These are phyloP conservation scores for Suhomyces kilbournensis DNA, from an alignment of 805 yeast species.

Conservation along the genomic window DNA sequence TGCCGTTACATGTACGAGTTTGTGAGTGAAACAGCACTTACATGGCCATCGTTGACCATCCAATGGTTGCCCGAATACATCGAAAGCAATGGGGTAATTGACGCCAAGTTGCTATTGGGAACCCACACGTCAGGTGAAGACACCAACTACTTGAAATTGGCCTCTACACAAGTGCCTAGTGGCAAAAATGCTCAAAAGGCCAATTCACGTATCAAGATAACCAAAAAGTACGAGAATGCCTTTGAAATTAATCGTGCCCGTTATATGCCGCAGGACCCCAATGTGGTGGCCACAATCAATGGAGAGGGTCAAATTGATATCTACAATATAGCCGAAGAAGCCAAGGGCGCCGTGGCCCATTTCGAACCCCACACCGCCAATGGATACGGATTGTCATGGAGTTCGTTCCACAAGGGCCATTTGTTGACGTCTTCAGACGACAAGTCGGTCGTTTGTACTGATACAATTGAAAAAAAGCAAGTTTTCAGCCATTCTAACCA, in stretches of 20 bases:
- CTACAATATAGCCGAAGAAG: conserved; percentile 39
- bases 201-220: conserved; percentile 57
- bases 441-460: conserved; percentile 60
- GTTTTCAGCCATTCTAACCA: conserved; percentile 32
- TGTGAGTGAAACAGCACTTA: conserved; percentile 72
- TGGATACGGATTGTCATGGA: conserved; percentile 78
- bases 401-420: conserved; percentile 43
- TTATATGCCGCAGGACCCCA: conserved; percentile 59
- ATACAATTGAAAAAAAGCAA: conserved; percentile 19
- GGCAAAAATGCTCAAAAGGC: conserved; percentile 26
- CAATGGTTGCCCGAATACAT: conserved; percentile 64
- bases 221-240: conserved; percentile 57
- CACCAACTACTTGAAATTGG: conserved; percentile 62
- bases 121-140: conserved; percentile 76
- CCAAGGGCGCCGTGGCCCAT: conserved; percentile 22
- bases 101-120: conserved; percentile 58
- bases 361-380: conserved; percentile 58
- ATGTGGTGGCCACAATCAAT: conserved; percentile 60
- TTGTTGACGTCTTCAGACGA: conserved; percentile 68
- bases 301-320: conserved; percentile 62
- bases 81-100: conserved; percentile 25
- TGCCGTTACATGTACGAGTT: conserved; percentile 81
- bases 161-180: conserved; percentile 58
- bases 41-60: conserved; percentile 79
- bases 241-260: conserved; percentile 74